These are phyloP conservation scores for Verticillium tricorpus DNA, from an alignment of 2,329 filamentous ascomycete species.

Conservation along the genomic window DNA sequence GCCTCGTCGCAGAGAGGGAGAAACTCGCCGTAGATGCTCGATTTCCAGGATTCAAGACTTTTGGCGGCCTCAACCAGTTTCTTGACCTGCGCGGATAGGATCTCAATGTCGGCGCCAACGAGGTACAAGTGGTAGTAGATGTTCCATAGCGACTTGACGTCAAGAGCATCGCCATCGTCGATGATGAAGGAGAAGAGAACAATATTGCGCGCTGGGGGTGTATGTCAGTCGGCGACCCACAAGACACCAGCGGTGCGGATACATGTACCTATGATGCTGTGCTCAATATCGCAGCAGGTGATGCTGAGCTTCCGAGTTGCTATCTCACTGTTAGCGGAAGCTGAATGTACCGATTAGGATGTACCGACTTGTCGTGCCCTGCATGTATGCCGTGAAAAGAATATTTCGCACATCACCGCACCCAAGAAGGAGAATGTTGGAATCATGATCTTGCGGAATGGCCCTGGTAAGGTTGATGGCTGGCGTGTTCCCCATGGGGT, in stretches of 20 bases:
- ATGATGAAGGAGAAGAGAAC: constrained; percentile 47
- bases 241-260: too few species aligned
- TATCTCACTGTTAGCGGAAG: constrained; percentile 10
- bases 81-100: constrained; percentile 25
- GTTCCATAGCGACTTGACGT: constrained; percentile 39
- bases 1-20: constrained; percentile 44
- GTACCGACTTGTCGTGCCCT: not conserved
- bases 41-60: constrained; percentile 39
- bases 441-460: constrained; percentile 44
- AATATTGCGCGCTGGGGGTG: constrained; percentile 46
- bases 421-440: constrained; percentile 46
- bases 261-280: constrained; percentile 42
- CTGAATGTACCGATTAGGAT: not conserved
- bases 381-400: constrained; percentile 44
- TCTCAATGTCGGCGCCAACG: constrained; percentile 25
- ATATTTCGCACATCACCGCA: constrained; percentile 54
- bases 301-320: constrained; percentile 42
- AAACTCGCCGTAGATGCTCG: constrained; percentile 34
- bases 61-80: constrained; percentile 35
- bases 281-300: constrained; percentile 51
- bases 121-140: constrained; percentile 52
- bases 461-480: constrained; percentile 43
- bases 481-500: constrained; percentile 51
- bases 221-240: not conserved
- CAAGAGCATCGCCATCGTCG: constrained; percentile 26